Percentiles rank a stretch among this genome's conserved stretches.
phyloP scores from a whole-genome alignment of 192 early-diverging fungal species.

The Coemansia sp. region DNA sequence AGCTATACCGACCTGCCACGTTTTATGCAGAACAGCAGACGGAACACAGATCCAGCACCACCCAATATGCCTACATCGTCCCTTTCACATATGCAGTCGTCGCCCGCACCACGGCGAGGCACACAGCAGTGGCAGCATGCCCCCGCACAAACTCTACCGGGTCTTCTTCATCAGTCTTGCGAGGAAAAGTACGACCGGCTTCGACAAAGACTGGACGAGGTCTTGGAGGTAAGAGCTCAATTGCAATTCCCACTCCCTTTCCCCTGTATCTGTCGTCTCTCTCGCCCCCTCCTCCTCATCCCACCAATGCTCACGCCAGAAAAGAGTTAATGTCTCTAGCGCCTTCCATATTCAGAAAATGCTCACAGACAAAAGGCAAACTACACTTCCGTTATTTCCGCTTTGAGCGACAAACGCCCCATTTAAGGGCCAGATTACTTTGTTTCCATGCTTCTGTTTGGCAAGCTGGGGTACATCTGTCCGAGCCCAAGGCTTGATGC shows the following conservation, averaged over 20 bases:
- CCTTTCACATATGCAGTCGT: background rate
- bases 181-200: slow-evolving; percentile 18
- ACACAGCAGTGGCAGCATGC: background rate
- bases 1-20: background rate
- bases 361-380: too few relatives aligned
- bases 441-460: background rate
- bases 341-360: background rate
- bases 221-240: slow-evolving; percentile 26
- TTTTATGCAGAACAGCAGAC: background rate
- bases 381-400: background rate
- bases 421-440: too few relatives aligned
- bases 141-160: background rate
- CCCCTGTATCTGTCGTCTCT: too few relatives aligned
- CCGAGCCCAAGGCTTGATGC: too few relatives aligned
- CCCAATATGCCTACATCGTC: background rate
- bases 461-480: background rate
- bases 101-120: background rate
- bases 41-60: background rate
- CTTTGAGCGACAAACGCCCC: background rate
- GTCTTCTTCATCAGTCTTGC: background rate
- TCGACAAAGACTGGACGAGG: slow-evolving; percentile 24
- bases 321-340: too few relatives aligned
- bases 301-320: too few relatives aligned
- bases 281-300: background rate
- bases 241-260: background rate